Evolutionary conservation across 345 rosid species (phyloP).

Genomic region (Carallia brachiata): DNA sequence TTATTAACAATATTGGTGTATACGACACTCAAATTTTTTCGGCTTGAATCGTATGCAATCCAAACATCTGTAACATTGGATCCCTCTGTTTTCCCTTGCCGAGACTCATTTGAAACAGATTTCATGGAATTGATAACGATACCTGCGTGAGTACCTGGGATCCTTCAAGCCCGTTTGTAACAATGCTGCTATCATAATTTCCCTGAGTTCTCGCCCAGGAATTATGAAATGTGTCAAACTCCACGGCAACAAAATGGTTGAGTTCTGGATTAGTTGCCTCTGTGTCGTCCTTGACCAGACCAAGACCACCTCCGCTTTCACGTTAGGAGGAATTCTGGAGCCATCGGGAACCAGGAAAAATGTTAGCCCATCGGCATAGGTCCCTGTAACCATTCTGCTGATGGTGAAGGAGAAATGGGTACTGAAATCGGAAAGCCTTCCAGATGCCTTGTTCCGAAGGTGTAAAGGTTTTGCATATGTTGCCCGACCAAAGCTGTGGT

Average conservation of each 20-base stretch:
- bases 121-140: conserved; percentile 22
- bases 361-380: conserved; percentile 7
- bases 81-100: conserved; percentile 7
- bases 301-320: neutral
- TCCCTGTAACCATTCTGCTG: neutral
- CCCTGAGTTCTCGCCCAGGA: conserved; percentile 14
- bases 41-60: conserved; percentile 28
- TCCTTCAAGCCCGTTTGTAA: too few relatives aligned
- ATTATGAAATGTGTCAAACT: conserved; percentile 16
- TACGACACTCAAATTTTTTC: neutral
- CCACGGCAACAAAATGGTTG: conserved; percentile 19
- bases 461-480: conserved; percentile 1
- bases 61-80: conserved; percentile 12
- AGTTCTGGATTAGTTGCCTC: neutral
- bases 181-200: too few relatives aligned
- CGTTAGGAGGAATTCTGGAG: neutral
- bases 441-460: conserved; percentile 12
- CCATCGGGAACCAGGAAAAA: conserved; percentile 19
- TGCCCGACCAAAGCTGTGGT: conserved; percentile 14
- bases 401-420: too few relatives aligned
- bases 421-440: conserved; percentile 24
- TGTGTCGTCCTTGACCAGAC: neutral
- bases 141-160: conserved; percentile 12
- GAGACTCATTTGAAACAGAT: neutral
- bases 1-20: conserved; percentile 3